Conservation (phyloP, 2,329 filamentous ascomycete species). For the Intubia oerlemansii region DNA sequence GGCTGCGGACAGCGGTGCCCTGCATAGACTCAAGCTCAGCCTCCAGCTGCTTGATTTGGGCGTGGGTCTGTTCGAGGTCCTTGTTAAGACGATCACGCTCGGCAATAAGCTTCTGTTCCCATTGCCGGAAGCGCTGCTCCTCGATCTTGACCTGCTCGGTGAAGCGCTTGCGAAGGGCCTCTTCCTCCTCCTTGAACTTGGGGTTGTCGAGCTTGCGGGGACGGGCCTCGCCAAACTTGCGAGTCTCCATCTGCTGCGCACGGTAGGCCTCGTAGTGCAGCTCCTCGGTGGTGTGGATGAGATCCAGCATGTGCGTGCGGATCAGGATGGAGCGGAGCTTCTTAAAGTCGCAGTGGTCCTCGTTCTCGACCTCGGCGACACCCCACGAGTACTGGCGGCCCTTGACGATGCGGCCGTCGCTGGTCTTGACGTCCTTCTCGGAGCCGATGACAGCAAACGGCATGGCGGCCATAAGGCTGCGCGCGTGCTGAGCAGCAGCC, state of each 20-base stretch:
- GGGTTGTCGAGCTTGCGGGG: constrained; percentile 98
- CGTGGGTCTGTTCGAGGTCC: constrained; percentile 94
- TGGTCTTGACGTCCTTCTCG: constrained; percentile 96
- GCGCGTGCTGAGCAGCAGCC: constrained; percentile 82
- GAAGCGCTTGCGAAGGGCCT: constrained; percentile 94
- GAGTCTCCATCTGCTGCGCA: constrained; percentile 97
- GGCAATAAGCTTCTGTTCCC: constrained; percentile 99
- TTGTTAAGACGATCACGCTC: constrained; percentile 99
- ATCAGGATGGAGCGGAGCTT: constrained; percentile 98
- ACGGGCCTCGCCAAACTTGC: constrained; percentile 95
- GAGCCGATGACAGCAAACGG: constrained; percentile 97
- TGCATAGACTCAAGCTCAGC: constrained; percentile 86
- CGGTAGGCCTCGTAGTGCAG: constrained; percentile 98
- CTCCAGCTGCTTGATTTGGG: constrained; percentile 81
- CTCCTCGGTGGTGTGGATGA: constrained; percentile 99
- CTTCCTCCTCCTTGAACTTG: constrained; percentile 99
- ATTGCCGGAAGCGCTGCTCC: constrained; percentile 96
- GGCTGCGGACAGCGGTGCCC: constrained; percentile 71
- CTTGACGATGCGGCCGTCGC: constrained; percentile 92
- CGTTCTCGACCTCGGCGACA: constrained; percentile 98
- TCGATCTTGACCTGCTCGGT: constrained; percentile 99
- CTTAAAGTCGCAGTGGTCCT: constrained; percentile 99
- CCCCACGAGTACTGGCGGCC: constrained; percentile 98
- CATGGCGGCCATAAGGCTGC: constrained; percentile 89
- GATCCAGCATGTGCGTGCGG: constrained; percentile 97